Evolutionary conservation across 2,329 filamentous ascomycete species (phyloP), one percentile per base, ranked within the genome.

Genomic region (Hyphodiscus sp.): DNA sequence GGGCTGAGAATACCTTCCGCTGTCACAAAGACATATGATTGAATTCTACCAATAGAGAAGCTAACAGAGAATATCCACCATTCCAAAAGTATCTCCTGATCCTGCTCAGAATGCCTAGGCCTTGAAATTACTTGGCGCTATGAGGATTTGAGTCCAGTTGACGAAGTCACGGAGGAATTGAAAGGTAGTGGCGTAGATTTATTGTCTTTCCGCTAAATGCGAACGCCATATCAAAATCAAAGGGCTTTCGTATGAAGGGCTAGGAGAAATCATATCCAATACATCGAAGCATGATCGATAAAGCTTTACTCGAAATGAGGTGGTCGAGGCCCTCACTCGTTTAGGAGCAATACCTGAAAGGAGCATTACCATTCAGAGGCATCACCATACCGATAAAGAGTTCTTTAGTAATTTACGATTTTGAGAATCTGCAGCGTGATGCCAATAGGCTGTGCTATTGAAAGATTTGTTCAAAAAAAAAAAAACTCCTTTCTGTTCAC

Each of bases 401-500:
- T 26, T 8, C 23, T 26, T 3, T 10, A 38, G 33, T 38, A 15
- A 4, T 4, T 10, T 13, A 38, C 16, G 33, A 38, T 4, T 33
- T 15, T 38, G 11, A 13, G 4, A 4, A 13, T 4, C 13, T 38
- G 33, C 33, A 38, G 33, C 5, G 33, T 38, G 13, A 26, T 26
- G 8, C 8, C 23, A 26, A 26, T 26, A 8, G 23, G 23, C 4
- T 26, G 5, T 38, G 11, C 33, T 38, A 38, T 38, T 38, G 33
- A 38, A 38, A 38, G 11, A 4, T 5, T 6, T 38, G 3, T 26
- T 26, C 3, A 26, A 8, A 26, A 8, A 10, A 13, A 13, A n/a
- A 33, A 33, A 7, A 13, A 13, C 29, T 33, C 29, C 29, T 33
- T 61, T 60, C 52, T 60, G 46, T 50, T 49, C 60, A 53, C 50